phyloP scores from a whole-genome alignment of 345 rosid species.

The Turnera subulata region DNA sequence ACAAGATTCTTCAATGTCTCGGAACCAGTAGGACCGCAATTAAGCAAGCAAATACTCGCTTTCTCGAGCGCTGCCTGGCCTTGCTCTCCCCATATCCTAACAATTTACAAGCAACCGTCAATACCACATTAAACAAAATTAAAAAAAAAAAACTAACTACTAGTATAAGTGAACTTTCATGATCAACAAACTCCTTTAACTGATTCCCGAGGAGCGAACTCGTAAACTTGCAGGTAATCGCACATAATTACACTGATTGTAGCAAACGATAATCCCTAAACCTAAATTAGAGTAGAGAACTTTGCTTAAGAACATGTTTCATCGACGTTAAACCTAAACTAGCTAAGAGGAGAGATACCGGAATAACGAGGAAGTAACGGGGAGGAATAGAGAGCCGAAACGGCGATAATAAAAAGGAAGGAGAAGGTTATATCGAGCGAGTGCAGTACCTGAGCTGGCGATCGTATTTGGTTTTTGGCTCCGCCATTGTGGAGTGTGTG shows the following conservation, averaged over 20 bases:
- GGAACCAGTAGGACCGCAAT: conserved; percentile 97
- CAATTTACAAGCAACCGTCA: conserved; percentile 5
- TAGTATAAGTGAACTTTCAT: background rate
- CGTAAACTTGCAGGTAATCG: too few relatives aligned
- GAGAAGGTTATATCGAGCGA: background rate
- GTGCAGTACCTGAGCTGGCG: conserved; percentile 80
- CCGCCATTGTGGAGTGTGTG: conserved; percentile 47
- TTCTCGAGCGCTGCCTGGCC: conserved; percentile 87
- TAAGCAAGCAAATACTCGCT: conserved; percentile 87
- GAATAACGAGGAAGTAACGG: too few relatives aligned
- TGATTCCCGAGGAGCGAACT: too few relatives aligned
- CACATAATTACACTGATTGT: too few relatives aligned
- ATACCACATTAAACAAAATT: background rate
- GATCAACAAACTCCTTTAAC: background rate
- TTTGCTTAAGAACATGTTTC: too few relatives aligned
- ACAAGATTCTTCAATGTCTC: conserved; percentile 95
- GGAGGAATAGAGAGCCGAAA: background rate
- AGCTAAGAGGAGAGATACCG: too few relatives aligned
- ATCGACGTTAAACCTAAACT: too few relatives aligned
- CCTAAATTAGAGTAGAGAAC: too few relatives aligned
- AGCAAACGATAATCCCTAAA: too few relatives aligned
- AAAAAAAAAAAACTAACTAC: background rate
- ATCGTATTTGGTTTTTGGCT: conserved; percentile 84
- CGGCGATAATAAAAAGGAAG: background rate
- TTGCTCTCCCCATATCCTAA: conserved; percentile 96